Evolutionary conservation across 176 grass and related monocot genomes (phyloP), one percentile per base, ranked within the genome.

Genomic region (Bonia amplexicaulis): DNA sequence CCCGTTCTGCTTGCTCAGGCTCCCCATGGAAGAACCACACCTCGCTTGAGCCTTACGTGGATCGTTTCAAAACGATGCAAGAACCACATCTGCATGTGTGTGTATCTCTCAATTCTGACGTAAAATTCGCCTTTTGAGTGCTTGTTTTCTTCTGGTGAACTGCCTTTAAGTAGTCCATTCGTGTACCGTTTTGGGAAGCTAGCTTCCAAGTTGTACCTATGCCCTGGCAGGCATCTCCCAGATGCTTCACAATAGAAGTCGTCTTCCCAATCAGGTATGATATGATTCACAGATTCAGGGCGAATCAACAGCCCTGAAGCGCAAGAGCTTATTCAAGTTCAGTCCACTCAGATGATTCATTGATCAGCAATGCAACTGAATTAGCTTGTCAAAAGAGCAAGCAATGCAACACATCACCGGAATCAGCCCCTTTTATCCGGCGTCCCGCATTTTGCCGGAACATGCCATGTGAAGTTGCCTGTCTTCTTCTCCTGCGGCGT

Each of bases 401-500:
- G 49, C 49, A 52, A 52, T 6, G 49, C 15, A 52, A 17, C 49
- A 52, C 10, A 26, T 7, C 44, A 12, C 69, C 46, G 7, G 23
- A 51, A 17, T 51, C 45, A 72, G 8, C 9, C 14, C 80, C 10
- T 71, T 27, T 78, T 77, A 12, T 83, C 80, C 14, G 73, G 73
- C 22, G 79, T 76, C 22, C 71, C 71, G 55, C 91, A 90, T 40
- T 20, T 82, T 22, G 64, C 71, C 1, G 88, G 91, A 27, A 73
- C 40, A 31, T 74, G 70, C 57, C 76, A 78, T 23, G 4, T 1
- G 52, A 58, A 12, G 15, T 37, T 66, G 19, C 27, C 2, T 14
- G n/a, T 79, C 69, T 51, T 91, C 72, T 66, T 84, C 40, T 77
- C 84, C 29, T 13, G 9, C 29, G 71, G 58, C 19, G 67, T 7